Conservation (phyloP, 116 monocot species). For the Zostera marina region DNA sequence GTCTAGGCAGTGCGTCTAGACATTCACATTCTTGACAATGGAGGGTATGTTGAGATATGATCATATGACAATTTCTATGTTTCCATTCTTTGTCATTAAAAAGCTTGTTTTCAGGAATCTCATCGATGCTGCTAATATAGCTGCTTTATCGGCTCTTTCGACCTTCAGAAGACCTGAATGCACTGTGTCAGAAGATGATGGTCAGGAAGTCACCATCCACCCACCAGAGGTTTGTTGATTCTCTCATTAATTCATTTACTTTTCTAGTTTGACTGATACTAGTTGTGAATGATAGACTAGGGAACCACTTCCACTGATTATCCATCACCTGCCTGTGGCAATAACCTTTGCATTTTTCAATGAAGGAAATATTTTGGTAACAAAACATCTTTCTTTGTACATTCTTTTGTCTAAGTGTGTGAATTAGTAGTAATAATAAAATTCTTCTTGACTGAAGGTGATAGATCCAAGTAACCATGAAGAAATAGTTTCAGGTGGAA, state of each 20-base stretch:
- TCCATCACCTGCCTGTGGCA: constrained; percentile 90
- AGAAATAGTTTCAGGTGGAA: constrained; percentile 76
- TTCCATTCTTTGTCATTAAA: background rate
- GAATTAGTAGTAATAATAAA: background rate
- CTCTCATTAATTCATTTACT: background rate
- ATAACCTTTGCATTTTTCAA: constrained; percentile 88
- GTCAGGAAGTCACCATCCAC: constrained; percentile 69
- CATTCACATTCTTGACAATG: constrained; percentile 92
- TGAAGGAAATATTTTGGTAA: constrained; percentile 76
- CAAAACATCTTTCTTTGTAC: background rate
- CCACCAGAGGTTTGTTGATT: constrained; percentile 58
- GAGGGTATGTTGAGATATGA: constrained; percentile 43
- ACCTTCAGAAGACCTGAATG: constrained; percentile 92
- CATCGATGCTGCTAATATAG: constrained; percentile 92
- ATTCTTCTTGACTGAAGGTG: constrained; percentile 22
- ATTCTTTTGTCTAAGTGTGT: constrained; percentile 5
- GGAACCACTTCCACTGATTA: constrained; percentile 69
- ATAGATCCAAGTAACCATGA: constrained; percentile 83
- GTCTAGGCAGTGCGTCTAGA: constrained; percentile 89
- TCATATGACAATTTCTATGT: background rate
- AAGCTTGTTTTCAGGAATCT: constrained; percentile 98
- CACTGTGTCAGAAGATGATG: constrained; percentile 64
- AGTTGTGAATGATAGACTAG: constrained; percentile 42
- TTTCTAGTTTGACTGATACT: background rate
- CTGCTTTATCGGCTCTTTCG: constrained; percentile 77